Base-by-base conservation (phyloP, 257 asterid species). In the Solanum okadae region DNA sequence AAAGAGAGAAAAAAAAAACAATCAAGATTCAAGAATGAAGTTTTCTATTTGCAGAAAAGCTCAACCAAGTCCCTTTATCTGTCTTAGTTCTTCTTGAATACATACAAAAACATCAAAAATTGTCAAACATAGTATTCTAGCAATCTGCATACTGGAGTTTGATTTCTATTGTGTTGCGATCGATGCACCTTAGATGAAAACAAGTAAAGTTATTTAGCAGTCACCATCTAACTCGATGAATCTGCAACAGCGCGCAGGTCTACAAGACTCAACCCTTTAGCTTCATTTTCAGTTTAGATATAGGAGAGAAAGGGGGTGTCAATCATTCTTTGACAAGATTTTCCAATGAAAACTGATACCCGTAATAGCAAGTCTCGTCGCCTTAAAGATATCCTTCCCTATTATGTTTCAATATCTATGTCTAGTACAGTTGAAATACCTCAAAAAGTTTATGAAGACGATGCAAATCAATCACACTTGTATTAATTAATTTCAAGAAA, bases 391-490 rank as follows among this genome's bases (percentile, higher is more conserved):
- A 44, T 27, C 67, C 25, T 25, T 42, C 81, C 67, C 56, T 77
- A 37, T 85, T 49, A 31, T 63, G 83, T 70, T 75, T 68, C 42
- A 67, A 40, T 56, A 86, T 13, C 88, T 11, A 6, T 6, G 3
- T 31, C 81, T 71, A 20, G 72, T 15, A 83, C 46, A 59, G 82
- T 37, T 61, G 75, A 83, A 87, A 89, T 77, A 84, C 87, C 90
- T 90, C 77, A 37, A 27, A 87, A 75, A 63, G 85, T 77, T 33
- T 8, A 35, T 5, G 65, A 23, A 81, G 42, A 81, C 68, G 0
- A 81, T 16, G 18, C 40, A 90, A 91, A 86, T 75, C 42, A 88
- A 79, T 88, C 27, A 25, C 91, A 82, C 84, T 46, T 91, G 79
- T 34, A 85, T 46, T 87, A 20, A 86, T 65, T 86, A 87, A 38